Base-by-base conservation (phyloP, 306 rosid genomes). In the Vigna angularis region DNA sequence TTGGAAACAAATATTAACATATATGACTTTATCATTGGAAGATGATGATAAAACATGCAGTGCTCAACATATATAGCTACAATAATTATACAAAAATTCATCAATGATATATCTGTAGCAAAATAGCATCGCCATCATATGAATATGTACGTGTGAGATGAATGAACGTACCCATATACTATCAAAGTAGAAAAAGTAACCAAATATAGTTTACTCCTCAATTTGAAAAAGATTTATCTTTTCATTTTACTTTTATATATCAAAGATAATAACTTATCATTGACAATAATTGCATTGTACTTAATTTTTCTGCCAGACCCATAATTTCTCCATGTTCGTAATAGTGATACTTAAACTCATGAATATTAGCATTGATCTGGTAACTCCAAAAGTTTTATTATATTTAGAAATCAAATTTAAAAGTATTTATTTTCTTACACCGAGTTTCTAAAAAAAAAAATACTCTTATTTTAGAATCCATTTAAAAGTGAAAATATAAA, bases 81-180 rank as follows among this genome's bases (percentile, higher is more conserved):
- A 32, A 62, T 62, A 28, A 51, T 51, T 53, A 18, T 18, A n/a
- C 14, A 74, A 59, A n/a, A 61, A 78, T 4, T 34, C 75, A 67
- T 34, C 61, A 68, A 45, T 56, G 68, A 42, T 36, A 8, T 10
- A 4, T 58, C 1, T 30, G 30, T 59, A 14, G 68, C 68, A 32
- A 64, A 34, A 64, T 63, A 34, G 34, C 47, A 8, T 28, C 5
- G 2, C 11, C 40, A 59, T 59, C 66, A 59, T 58, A 12, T 58
- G 17, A 59, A 59, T 28, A 6, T 59, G 40, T 59, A 13, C 66
- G 44, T 61, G 42, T 61, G 18, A 30, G 9, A 36, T 7, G 2
- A 36, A 36, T 36, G 42, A 36, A 36, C 7, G 9, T 5, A 36
- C 8, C 8, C 8, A 6, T 36, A 36, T 36, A 36, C 42, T 36